Evolutionary conservation across 2,329 filamentous ascomycete genomes (phyloP).

Genomic region (Xylaria hypoxylon): DNA sequence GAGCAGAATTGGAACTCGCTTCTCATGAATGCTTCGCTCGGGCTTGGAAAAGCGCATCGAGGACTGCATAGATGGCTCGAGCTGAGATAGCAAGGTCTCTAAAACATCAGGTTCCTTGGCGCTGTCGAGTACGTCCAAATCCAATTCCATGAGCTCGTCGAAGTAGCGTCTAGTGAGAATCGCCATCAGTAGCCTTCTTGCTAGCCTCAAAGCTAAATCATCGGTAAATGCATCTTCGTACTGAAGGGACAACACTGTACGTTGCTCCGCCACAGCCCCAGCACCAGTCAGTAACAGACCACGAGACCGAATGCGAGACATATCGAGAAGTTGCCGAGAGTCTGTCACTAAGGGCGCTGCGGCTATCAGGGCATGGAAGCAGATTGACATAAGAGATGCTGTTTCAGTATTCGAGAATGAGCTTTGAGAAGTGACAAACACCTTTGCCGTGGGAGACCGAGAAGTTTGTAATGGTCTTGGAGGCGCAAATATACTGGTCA

Average conservation of each 20-base stretch:
- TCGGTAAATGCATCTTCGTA: constrained; percentile 74
- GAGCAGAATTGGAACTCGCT: constrained; percentile 65
- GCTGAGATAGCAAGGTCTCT: constrained; percentile 62
- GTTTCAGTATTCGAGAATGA: constrained; percentile 62
- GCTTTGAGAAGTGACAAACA: constrained; percentile 52
- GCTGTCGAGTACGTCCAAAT: constrained; percentile 52
- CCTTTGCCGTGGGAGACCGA: constrained; percentile 54
- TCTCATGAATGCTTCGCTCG: constrained; percentile 68
- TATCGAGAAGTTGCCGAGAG: constrained; percentile 63
- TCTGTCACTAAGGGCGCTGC: constrained; percentile 64
- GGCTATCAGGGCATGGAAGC: constrained; percentile 71
- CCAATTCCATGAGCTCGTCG: constrained; percentile 56
- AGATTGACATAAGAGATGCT: constrained; percentile 67
- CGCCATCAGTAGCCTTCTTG: constrained; percentile 68
- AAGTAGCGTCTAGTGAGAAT: constrained; percentile 66
- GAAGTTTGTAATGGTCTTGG: constrained; percentile 59
- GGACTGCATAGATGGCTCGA: constrained; percentile 63
- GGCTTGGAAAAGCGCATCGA: constrained; percentile 61
- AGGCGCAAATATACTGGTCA: constrained; percentile 68
- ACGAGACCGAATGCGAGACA: constrained; percentile 70
- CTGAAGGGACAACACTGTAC: constrained; percentile 64
- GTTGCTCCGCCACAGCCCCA: constrained; percentile 60
- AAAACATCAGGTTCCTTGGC: constrained; percentile 57
- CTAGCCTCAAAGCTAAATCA: constrained; percentile 69
- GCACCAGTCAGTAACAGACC: constrained; percentile 63